Evolutionary conservation across 164 flowering plant genomes (phyloP).

Genomic region (Aristolochia contorta): DNA sequence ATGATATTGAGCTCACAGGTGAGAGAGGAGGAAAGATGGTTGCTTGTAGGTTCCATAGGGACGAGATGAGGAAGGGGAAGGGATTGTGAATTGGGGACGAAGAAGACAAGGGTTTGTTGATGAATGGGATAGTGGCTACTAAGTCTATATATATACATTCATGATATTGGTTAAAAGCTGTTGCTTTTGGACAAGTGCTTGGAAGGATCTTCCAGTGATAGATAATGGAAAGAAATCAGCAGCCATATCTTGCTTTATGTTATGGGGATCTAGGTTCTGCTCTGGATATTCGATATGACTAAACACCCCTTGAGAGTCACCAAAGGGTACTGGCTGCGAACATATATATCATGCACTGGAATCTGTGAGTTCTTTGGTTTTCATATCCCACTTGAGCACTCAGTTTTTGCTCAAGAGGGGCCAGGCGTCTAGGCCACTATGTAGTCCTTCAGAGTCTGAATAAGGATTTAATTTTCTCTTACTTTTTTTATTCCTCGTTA

Average conservation of each 20-base stretch:
- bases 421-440: too few relatives aligned
- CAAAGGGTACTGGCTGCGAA: too few relatives aligned
- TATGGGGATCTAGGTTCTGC: too few relatives aligned
- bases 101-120: not conserved
- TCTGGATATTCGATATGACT: not conserved
- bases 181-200: not conserved
- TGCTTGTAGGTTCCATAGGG: slow-evolving; percentile 1
- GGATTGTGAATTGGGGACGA: not conserved
- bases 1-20: slow-evolving; percentile 38
- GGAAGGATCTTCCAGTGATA: not conserved
- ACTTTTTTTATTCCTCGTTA: too few relatives aligned
- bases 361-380: too few relatives aligned
- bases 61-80: not conserved
- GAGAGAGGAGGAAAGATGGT: slow-evolving; percentile 6
- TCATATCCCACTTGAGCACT: too few relatives aligned
- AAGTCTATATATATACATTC: too few relatives aligned
- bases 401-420: too few relatives aligned
- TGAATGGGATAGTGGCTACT: not conserved
- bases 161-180: too few relatives aligned
- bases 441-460: too few relatives aligned
- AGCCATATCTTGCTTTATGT: not conserved
- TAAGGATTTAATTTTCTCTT: too few relatives aligned
- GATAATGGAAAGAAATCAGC: not conserved
- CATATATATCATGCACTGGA: too few relatives aligned
- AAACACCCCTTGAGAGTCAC: not conserved